A percentile compares a stretch with the other conserved stretches of the same genome.
phyloP scores from a whole-genome alignment of 2,329 filamentous ascomycete species.

The Xylariomycetidae sp. region DNA sequence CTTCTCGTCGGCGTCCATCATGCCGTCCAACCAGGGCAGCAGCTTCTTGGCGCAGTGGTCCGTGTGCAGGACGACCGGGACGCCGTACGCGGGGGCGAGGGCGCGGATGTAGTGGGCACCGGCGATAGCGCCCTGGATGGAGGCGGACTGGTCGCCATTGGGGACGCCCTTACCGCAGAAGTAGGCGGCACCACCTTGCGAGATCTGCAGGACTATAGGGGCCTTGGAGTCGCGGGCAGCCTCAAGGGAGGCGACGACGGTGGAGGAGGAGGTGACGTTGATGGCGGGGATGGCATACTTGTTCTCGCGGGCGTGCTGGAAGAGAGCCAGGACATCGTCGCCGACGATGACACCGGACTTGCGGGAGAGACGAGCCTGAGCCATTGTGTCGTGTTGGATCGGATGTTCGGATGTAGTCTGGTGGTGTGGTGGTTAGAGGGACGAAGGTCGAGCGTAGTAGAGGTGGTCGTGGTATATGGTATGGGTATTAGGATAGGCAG shows the following conservation, averaged over 20 bases:
- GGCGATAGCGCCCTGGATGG: constrained; percentile 80
- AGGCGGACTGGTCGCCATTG: constrained; percentile 78
- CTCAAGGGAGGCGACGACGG: constrained; percentile 81
- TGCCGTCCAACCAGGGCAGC: constrained; percentile 92
- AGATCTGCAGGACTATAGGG: constrained; percentile 88
- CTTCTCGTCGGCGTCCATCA: constrained; percentile 87
- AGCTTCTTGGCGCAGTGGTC: constrained; percentile 99
- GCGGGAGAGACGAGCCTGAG: constrained; percentile 14
- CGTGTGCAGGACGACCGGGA: constrained; percentile 91
- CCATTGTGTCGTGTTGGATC: too few species aligned
- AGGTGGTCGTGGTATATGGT: too few species aligned
- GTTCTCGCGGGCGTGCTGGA: constrained; percentile 45
- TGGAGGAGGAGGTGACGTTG: constrained; percentile 92
- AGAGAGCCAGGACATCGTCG: constrained; percentile 17
- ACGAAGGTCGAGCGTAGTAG: not conserved
- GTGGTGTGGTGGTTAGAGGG: not conserved
- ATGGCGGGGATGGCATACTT: constrained; percentile 84
- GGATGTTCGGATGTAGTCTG: too few species aligned
- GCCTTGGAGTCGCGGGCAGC: constrained; percentile 88
- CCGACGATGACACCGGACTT: constrained; percentile 24
- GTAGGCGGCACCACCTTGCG: constrained; percentile 88
- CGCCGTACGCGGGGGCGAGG: constrained; percentile 77
- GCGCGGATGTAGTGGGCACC: constrained; percentile 90
- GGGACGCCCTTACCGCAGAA: constrained; percentile 86
- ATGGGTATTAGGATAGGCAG: too few species aligned